Conservation (phyloP, 192 early-diverging fungal genomes). For the Backusella luteola region DNA sequence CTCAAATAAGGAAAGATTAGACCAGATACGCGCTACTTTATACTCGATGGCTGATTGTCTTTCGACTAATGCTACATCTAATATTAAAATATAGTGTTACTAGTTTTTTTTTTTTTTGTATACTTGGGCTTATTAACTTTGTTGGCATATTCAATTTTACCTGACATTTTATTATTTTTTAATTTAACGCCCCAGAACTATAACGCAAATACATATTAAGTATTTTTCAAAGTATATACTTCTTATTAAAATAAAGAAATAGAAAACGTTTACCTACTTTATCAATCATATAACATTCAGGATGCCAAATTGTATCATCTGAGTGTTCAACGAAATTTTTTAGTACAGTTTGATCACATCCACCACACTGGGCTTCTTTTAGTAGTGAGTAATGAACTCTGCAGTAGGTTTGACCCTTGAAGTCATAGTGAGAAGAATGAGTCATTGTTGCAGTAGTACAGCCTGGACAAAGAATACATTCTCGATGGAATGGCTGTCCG, state of each 20-base stretch:
- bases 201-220: background rate
- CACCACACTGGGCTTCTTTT: slow-evolving; percentile 71
- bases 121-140: background rate
- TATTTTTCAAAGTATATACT: background rate
- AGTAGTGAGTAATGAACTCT: slow-evolving; percentile 77
- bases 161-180: background rate
- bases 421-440: slow-evolving; percentile 70
- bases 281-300: slow-evolving; percentile 91
- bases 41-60: slow-evolving; percentile 74
- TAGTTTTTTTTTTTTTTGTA: background rate
- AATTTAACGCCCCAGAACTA: background rate
- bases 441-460: background rate
- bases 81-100: background rate
- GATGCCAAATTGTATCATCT: slow-evolving; percentile 70
- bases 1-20: slow-evolving; percentile 82
- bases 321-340: slow-evolving; percentile 79
- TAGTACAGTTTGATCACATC: slow-evolving; percentile 79
- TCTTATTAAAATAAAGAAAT: background rate
- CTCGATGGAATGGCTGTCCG: background rate
- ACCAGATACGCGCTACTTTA: slow-evolving; percentile 80
- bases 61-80: slow-evolving; percentile 16
- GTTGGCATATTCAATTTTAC: background rate
- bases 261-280: slow-evolving; percentile 46
- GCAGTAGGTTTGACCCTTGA: slow-evolving; percentile 76
- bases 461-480: slow-evolving; percentile 16